Base-by-base conservation (phyloP, 2,329 filamentous ascomycete genomes). In the Colletotrichum costaricense region DNA sequence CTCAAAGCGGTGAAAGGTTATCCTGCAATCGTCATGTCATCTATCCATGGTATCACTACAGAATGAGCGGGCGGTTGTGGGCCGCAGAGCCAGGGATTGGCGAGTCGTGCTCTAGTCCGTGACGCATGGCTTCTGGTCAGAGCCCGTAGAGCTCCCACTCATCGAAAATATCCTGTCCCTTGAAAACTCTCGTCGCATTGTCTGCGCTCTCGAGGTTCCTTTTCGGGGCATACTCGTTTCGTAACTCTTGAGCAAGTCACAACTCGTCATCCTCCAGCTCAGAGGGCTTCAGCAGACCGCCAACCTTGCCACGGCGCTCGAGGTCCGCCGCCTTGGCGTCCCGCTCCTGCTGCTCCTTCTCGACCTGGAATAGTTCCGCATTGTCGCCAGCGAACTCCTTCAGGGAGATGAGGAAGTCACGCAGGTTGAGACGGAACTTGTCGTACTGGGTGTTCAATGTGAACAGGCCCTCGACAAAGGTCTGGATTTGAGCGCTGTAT, bases 371-470 rank as follows among this genome's bases (percentile, higher is more conserved):
- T 11, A 99, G 89, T 80, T 99, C 97, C 1, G 96, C 91, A 78
- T 98, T 98, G 84, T 99, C 97, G 65, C 94, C 97, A 1, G 95
- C 92, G 75, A 98, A 99, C 84, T 99, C 97, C 85, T 98, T 98
- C 77, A 99, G 88, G 26, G 95, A 97, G 79, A 99, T 97, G 77
- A 99, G 86, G 90, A 99, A 99, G 84, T 99, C 97, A 76, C 97
- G 95, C 65, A 99, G 87, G 79, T 97, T 95, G 68, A 98, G 91
- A 82, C 98, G 97, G 92, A 99, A 99, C 82, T 95, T 95, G 81
- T 94, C 94, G 76, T 97, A 92, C 79, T 97, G 94, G 69, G 93
- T 94, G 82, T 98, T 98, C 77, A 94, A 90, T 7, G 92, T 90
- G 83, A 99, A 98, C 12, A 99, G 86, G 12, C 94, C 94, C 78